These are phyloP conservation scores for Ascobolus immersus DNA, from an alignment of 495 filamentous ascomycete genomes.

Conservation along the genomic window DNA sequence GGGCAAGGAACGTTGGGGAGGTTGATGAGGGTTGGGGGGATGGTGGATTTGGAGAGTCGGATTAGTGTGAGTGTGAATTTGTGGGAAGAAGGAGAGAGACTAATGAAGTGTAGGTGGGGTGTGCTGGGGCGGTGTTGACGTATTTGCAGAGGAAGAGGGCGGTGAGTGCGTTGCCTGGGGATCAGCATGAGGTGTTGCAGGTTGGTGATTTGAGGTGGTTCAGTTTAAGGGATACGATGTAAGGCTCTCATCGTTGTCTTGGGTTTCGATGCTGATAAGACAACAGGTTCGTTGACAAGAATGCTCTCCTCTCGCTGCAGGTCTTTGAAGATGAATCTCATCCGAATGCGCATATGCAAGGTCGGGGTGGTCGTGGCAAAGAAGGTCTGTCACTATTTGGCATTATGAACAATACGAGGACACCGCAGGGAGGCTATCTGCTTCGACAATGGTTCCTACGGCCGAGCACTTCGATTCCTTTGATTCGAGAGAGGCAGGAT, in stretches of 20 bases:
- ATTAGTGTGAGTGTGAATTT: no score
- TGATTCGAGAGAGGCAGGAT: conserved; percentile 51
- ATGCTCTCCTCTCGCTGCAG: conserved; percentile 60
- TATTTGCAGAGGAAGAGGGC: conserved; percentile 50
- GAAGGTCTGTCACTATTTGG: conserved; percentile 79
- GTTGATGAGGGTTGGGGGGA: no score
- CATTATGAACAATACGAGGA: conserved; percentile 35
- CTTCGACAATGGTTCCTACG: conserved; percentile 67
- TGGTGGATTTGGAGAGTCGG: conserved; percentile 41
- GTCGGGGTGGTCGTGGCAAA: conserved; percentile 48
- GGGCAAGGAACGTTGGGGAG: no score
- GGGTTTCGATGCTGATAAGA: conserved; percentile 3
- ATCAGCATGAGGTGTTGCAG: conserved; percentile 28
- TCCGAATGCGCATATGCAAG: conserved; percentile 62
- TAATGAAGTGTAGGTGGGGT: conserved; percentile 49
- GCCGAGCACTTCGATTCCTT: conserved; percentile 38
- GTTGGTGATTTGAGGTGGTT: conserved; percentile 54
- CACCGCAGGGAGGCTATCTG: conserved; percentile 50
- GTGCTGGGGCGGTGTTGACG: conserved; percentile 58
- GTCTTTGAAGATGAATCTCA: conserved; percentile 65
- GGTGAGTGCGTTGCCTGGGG: conserved; percentile 30
- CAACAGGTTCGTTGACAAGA: conserved; percentile 49
- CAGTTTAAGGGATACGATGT: conserved; percentile 50
- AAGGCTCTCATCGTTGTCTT: conserved; percentile 8
- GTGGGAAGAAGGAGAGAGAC: no score